Conservation (phyloP, 495 filamentous ascomycete species). For the Hapsidospora chrysogenum region DNA sequence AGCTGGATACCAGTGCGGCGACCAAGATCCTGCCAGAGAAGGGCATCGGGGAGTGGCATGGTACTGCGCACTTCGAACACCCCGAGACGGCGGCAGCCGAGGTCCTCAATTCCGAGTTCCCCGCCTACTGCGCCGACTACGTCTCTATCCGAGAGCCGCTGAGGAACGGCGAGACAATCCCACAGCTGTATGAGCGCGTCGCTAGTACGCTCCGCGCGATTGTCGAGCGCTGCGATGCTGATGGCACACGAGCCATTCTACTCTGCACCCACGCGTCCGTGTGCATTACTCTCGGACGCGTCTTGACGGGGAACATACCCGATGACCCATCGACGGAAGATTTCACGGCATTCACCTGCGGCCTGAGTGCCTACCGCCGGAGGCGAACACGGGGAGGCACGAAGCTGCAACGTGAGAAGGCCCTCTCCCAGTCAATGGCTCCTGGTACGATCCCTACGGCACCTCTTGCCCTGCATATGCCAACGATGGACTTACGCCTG, state of each 20-base stretch:
- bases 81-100: constrained; percentile 50
- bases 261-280: constrained; percentile 85
- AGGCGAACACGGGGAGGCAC: too few species aligned
- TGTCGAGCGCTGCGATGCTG: constrained; percentile 52
- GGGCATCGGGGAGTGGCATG: constrained; percentile 86
- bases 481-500: not conserved
- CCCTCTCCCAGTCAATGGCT: too few species aligned
- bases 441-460: too few species aligned
- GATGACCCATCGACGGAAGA: constrained; percentile 51
- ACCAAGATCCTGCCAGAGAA: constrained; percentile 48
- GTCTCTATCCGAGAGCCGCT: constrained; percentile 44
- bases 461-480: too few species aligned
- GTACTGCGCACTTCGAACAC: constrained; percentile 62
- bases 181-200: constrained; percentile 61
- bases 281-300: constrained; percentile 70
- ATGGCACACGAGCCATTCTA: constrained; percentile 46
- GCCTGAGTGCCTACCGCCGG: constrained; percentile 41
- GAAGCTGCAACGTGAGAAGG: too few species aligned
- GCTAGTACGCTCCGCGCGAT: constrained; percentile 53
- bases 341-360: constrained; percentile 76
- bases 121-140: constrained; percentile 35
- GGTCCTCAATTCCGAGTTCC: constrained; percentile 48
- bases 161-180: constrained; percentile 57
- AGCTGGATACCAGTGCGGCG: not conserved
- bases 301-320: constrained; percentile 61